A percentile compares a stretch with the other conserved stretches of the same genome.
Evolutionary conservation across 1,284 basidiomycete genomes (phyloP).

Genomic region (Waitea zeae): DNA sequence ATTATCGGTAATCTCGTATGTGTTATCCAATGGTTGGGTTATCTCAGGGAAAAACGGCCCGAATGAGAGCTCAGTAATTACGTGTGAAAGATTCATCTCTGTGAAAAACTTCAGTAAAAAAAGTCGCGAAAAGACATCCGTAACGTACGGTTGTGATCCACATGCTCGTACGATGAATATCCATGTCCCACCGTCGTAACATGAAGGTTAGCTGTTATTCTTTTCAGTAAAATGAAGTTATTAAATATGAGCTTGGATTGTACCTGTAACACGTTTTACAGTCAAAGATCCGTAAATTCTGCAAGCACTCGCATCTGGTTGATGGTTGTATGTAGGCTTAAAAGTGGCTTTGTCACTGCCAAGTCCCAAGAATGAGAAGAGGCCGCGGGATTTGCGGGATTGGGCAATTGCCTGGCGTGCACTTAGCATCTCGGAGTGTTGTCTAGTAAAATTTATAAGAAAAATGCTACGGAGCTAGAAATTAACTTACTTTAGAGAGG

Average conservation of each 20-base stretch:
- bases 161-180: conserved; percentile 74
- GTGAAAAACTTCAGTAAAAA: conserved; percentile 1
- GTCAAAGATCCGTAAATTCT: conserved; percentile 72
- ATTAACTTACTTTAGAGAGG: conserved; percentile 37
- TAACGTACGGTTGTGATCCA: conserved; percentile 61
- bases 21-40: conserved; percentile 84
- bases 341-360: conserved; percentile 10
- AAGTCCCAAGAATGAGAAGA: conserved; percentile 41
- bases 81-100: conserved; percentile 96
- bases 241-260: no score
- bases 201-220: conserved; percentile 58
- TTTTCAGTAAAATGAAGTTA: no score
- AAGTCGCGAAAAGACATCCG: conserved; percentile 1
- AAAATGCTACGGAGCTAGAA: conserved; percentile 2
- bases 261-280: conserved; percentile 84
- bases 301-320: conserved; percentile 55
- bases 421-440: conserved; percentile 46
- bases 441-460: conserved; percentile 15
- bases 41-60: conserved; percentile 95
- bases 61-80: conserved; percentile 94
- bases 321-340: conserved; percentile 52
- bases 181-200: conserved; percentile 91
- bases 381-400: conserved; percentile 51
- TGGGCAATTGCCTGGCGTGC: conserved; percentile 52
- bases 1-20: conserved; percentile 66